Percentiles rank a stretch among this genome's conserved stretches.
Conservation (phyloP, 2,329 filamentous ascomycete species). For the Coniochaeta sp. region DNA sequence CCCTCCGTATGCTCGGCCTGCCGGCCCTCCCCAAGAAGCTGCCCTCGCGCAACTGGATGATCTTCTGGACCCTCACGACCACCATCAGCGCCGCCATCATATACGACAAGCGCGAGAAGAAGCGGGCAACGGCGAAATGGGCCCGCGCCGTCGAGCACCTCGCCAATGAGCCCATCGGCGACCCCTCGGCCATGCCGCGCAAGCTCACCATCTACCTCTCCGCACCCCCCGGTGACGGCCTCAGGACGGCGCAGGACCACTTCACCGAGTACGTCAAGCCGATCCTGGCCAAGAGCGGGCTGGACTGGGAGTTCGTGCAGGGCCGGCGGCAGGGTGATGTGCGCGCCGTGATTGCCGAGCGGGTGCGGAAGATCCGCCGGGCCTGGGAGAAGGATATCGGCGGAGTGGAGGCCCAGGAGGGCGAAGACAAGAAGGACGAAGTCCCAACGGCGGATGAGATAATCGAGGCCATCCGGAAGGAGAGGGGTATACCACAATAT, state of each 20-base stretch:
- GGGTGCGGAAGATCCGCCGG: constrained; percentile 65
- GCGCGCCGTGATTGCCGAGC: constrained; percentile 77
- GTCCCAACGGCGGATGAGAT: constrained; percentile 50
- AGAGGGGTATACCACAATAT: constrained; percentile 63
- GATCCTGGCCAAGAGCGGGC: constrained; percentile 75
- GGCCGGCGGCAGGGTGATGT: constrained; percentile 90
- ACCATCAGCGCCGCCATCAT: constrained; percentile 74
- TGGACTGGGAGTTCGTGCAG: constrained; percentile 96
- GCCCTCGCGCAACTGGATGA: constrained; percentile 97
- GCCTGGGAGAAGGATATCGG: constrained; percentile 41
- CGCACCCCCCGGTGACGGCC: constrained; percentile 77
- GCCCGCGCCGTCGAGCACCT: constrained; percentile 77
- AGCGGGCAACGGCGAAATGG: constrained; percentile 80
- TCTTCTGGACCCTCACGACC: constrained; percentile 77
- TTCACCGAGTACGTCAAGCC: constrained; percentile 96
- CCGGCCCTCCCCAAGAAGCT: constrained; percentile 77
- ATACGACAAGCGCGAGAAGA: constrained; percentile 91
- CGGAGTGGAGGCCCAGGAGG: constrained; percentile 17
- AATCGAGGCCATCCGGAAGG: constrained; percentile 56
- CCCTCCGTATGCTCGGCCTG: constrained; percentile 73
- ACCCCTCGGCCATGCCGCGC: constrained; percentile 65
- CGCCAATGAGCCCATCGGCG: constrained; percentile 64
- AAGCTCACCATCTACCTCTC: constrained; percentile 81
- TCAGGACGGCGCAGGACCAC: constrained; percentile 83
- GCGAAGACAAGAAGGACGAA: constrained; percentile 25